Evolutionary conservation across 192 early-diverging fungal genomes (phyloP), one percentile per base, ranked within the genome.

Genomic region (Backusella australiensis): DNA sequence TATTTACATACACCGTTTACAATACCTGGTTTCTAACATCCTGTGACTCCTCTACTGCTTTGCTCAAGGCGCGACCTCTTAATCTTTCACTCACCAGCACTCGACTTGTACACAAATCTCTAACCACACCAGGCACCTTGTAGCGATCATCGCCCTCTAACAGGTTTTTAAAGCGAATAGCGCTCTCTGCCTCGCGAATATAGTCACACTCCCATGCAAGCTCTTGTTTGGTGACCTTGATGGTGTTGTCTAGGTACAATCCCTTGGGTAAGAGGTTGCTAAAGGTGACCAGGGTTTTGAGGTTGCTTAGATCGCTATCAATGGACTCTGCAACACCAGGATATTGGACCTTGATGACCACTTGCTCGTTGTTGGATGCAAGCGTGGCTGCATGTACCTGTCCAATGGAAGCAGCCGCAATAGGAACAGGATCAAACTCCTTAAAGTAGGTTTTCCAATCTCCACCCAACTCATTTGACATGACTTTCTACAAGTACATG

Each of bases 291-390:
- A 99, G 79, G 4, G 93, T 87, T 72, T 91, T 89, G 44, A 99
- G 74, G 74, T 97, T 95, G 71, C 89, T 83, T 56, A 99, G 83
- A 81, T 99, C 98, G 67, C 88, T 91, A 69, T 95, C 94, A 74
- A 99, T 99, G 7, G 92, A 93, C 52, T 85, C 83, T 0, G 91
- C 94, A 0, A 98, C 93, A 15, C 98, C 98, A 1, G 98, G 98
- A 76, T 99, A 99, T 83, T 99, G 98, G 39, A 99, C 87, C 77
- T 99, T 99, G 74, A 99, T 94, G 0, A 95, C 96, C 3, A 98
- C 91, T 7, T 77, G 67, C 34, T 80, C 68, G 2, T 86, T 85
- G 19, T 75, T 82, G 4, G 82, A 72, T 5, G 78, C 79, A 7
- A 92, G 74, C 12, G 86, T 79, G 0, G 93, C 92, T 36, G 81